Evolutionary conservation across 108 stramenopile species (phyloP), one percentile per base, ranked within the genome.

Genomic region (Pelagomonas calceolata): DNA sequence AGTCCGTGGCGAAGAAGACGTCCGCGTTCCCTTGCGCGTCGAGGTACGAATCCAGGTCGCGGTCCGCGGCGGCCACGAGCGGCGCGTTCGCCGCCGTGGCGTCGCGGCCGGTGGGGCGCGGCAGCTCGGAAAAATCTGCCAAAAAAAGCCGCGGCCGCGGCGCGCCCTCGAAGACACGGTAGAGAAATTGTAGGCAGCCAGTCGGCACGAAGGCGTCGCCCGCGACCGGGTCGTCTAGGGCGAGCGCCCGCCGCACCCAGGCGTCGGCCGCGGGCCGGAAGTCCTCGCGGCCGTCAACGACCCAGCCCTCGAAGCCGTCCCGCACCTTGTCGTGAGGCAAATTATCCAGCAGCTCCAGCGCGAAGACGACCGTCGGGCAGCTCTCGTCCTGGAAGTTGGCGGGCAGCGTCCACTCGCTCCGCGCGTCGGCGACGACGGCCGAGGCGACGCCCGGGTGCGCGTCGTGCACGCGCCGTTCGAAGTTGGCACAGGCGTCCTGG

Each of bases 271-370:
- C 39, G 39, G 39, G 39, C 39, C 9, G 9, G 9, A 12, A 5
- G 39, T 10, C 39, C 39, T 43, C 39, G 29, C 65, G 18, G 29
- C 17, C 34, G 64, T n/a, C 34, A 33, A 33, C 39, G 43, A 4
- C 43, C 33, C 44, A 29, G 30, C 30, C 65, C 10, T 65, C 39
- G 39, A 5, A 43, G 39, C 39, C 39, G 9, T 43, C 39, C 9
- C 39, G 39, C 9, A 67, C 65, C 46, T 73, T 73, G 72, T 73
- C 72, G 46, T 73, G 72, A 36, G 72, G 72, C 66, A 73, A 26
- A 39, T 73, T 73, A 45, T 73, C 72, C 15, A 73, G 67, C 36
- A 73, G 43, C 45, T 73, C 72, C 0, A 67, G 66, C n/a, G 36
- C 66, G 30, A 73, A 31, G 26, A 73, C 72, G 31, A 15, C 37